These are phyloP conservation scores for Massariosphaeria phaeospora DNA, from an alignment of 495 filamentous ascomycete genomes.

Conservation along the genomic window DNA sequence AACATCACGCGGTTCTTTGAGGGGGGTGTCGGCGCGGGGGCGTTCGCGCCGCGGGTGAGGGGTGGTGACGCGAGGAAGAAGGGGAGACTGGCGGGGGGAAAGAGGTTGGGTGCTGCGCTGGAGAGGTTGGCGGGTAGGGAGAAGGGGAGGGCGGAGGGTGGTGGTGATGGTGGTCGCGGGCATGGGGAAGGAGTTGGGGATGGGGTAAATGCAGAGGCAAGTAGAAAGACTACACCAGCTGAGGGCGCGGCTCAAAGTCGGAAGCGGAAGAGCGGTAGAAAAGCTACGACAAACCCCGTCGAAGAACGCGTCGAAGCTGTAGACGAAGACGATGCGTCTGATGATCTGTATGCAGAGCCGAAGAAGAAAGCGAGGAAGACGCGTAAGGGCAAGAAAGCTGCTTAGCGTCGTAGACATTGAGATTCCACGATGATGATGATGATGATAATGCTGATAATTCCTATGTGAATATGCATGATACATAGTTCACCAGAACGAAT, in stretches of 20 bases:
- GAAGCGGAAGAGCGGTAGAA: conserved; percentile 7
- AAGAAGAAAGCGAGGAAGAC: conserved; percentile 22
- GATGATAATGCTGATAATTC: too few species aligned
- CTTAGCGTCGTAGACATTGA: not conserved
- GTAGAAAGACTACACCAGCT: too few species aligned
- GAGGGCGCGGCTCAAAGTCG: not conserved
- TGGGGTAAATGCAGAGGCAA: not conserved
- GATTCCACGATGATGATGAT: not conserved
- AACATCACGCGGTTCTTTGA: conserved; percentile 92
- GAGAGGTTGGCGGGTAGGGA: conserved; percentile 24
- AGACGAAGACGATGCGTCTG: conserved; percentile 4
- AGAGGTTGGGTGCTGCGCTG: conserved; percentile 28
- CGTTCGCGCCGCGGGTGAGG: conserved; percentile 71
- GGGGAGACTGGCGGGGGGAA: conserved; percentile 64
- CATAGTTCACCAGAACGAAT: too few species aligned
- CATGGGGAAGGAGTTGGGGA: not conserved
- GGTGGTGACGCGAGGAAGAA: conserved; percentile 58
- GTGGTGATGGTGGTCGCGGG: conserved; percentile 1
- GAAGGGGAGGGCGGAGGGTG: conserved; percentile 1
- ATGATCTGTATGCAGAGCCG: conserved; percentile 22
- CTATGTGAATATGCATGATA: too few species aligned
- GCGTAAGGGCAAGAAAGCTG: not conserved
- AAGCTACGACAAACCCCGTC: not conserved
- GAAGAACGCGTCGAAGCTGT: not conserved
- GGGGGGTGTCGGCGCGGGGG: conserved; percentile 53